Evolutionary conservation across 2,329 filamentous ascomycete genomes (phyloP), one percentile per base, ranked within the genome.

Genomic region (Leptosphaerulina australis): DNA sequence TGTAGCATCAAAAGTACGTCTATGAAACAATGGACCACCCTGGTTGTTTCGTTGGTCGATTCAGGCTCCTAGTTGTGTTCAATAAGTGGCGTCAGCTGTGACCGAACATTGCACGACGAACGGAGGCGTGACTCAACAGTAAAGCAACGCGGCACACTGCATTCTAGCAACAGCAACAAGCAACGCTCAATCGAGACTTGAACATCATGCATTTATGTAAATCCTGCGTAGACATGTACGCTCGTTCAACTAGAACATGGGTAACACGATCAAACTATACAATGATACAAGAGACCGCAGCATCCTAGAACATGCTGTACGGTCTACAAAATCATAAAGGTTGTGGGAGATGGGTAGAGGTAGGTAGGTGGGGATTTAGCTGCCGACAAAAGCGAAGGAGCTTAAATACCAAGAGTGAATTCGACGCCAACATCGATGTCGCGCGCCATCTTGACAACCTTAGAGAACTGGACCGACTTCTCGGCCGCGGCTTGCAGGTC

Each of bases 401-500:
- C 44, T 65, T 90, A 97, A 81, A 97, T 97, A 79, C 91, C 93
- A 53, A 74, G 70, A 50, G 70, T 74, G 58, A 73, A 74, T 45
- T 74, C 71, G 53, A 97, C 93, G 68, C 92, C 93, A 62, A 97
- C 93, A 71, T 97, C 94, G 70, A 97, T 97, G 67, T 97, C 92
- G 69, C 93, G 89, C 68, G 94, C 90, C 87, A 96, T 89, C 87
- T 97, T 97, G 69, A 99, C 94, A 64, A 99, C 90, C 85, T 97
- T 97, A 69, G 91, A 97, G 77, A 99, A 93, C 79, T 99, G 93
- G 60, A 99, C 94, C 22, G 92, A 89, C 84, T 96, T 97, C 85
- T 97, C 94, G 60, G 94, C 94, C 31, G 94, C 94, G 73, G 80
- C 94, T 80, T 99, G 94, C 68, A 99, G 85, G 79, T 99, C 94